These are phyloP conservation scores for Acanthamoeba sp. DNA, from an alignment of 208 protist genomes.

Conservation along the genomic window DNA sequence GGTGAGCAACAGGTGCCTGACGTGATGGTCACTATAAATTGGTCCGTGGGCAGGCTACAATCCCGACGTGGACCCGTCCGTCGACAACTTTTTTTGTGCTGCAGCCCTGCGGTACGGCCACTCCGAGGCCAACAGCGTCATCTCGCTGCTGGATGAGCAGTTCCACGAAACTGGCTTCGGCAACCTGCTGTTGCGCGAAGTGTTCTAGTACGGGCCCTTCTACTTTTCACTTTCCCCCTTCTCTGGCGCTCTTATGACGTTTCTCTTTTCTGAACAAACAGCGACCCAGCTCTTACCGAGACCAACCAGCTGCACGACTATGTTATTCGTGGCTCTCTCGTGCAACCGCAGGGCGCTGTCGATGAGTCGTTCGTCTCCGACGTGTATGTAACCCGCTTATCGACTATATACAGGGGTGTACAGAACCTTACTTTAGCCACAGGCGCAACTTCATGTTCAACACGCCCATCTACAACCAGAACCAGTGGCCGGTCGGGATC, in stretches of 20 bases:
- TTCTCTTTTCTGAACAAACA: background rate
- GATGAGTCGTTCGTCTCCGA: slow-evolving; percentile 4
- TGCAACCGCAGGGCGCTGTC: background rate
- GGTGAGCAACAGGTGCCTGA: no score
- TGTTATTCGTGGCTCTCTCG: background rate
- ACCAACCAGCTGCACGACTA: background rate
- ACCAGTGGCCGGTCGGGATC: background rate
- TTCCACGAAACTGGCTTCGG: background rate
- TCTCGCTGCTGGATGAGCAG: slow-evolving; percentile 53
- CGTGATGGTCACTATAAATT: no score
- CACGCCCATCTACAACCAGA: slow-evolving; percentile 10
- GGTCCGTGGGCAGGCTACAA: slow-evolving; percentile 73
- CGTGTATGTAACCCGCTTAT: background rate
- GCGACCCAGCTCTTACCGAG: background rate
- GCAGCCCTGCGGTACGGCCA: slow-evolving; percentile 85
- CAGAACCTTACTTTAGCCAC: slow-evolving; percentile 3
- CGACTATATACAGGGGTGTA: no score
- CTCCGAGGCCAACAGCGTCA: slow-evolving; percentile 69
- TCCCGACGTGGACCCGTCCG: slow-evolving; percentile 51
- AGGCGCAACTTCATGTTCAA: slow-evolving; percentile 36
- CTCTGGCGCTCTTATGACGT: background rate
- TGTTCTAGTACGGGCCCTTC: background rate
- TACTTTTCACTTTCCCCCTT: background rate
- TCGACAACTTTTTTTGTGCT: slow-evolving; percentile 80
- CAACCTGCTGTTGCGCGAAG: slow-evolving; percentile 35